These are phyloP conservation scores for Cryptosporidium meleagridis DNA, from an alignment of 169 alveolate genomes.

Conservation along the genomic window DNA sequence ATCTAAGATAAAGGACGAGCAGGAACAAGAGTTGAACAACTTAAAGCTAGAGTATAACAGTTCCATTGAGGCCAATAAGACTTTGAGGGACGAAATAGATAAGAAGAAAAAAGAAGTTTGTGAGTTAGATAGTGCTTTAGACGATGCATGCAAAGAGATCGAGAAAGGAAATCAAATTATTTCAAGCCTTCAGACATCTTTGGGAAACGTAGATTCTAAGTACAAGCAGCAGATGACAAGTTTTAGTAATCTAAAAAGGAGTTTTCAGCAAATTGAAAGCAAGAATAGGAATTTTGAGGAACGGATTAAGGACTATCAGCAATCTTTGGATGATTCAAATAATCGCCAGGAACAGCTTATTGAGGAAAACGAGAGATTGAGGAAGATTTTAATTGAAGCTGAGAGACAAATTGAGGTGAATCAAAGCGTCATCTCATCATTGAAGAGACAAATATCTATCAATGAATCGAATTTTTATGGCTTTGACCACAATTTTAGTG, in stretches of 20 bases:
- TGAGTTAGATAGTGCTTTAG: constrained; percentile 54
- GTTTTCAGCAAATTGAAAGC: constrained; percentile 37
- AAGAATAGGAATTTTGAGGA: constrained; percentile 18
- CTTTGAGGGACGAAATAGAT: constrained; percentile 12
- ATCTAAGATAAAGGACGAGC: constrained; percentile 17
- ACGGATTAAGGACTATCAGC: constrained; percentile 33
- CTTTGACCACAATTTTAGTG: neutral
- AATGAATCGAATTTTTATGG: constrained; percentile 18
- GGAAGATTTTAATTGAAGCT: constrained; percentile 54
- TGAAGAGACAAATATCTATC: constrained; percentile 50
- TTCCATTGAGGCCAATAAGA: constrained; percentile 9
- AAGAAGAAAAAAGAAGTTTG: constrained; percentile 29
- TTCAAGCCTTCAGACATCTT: constrained; percentile 60
- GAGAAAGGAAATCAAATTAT: constrained; percentile 69
- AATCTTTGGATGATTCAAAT: constrained; percentile 50
- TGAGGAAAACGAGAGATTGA: constrained; percentile 60
- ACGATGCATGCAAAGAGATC: constrained; percentile 66
- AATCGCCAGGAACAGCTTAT: constrained; percentile 45
- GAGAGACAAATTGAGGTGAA: constrained; percentile 67
- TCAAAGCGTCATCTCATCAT: constrained; percentile 40
- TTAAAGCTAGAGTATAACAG: constrained; percentile 36
- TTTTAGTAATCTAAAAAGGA: constrained; percentile 46
- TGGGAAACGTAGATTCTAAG: constrained; percentile 44
- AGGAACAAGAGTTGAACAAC: constrained; percentile 35
- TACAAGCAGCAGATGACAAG: constrained; percentile 55